Conservation (phyloP, 192 early-diverging fungal species). For the Dissophora globulifera region DNA sequence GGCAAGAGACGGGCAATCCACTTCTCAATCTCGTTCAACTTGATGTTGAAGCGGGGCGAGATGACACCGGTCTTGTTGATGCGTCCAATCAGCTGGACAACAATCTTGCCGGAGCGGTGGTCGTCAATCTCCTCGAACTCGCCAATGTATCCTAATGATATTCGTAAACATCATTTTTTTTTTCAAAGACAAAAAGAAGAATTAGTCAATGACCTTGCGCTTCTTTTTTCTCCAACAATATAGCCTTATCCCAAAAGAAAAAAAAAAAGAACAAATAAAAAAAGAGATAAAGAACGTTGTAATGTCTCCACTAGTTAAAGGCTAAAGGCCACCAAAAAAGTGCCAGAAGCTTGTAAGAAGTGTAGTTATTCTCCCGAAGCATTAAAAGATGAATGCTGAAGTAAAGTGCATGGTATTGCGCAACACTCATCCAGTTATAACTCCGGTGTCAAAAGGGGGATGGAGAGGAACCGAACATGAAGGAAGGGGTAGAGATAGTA, state of each 20-base stretch:
- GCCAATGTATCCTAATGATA: slow-evolving; percentile 99
- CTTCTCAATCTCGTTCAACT: slow-evolving; percentile 93
- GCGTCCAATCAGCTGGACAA: slow-evolving; percentile 97
- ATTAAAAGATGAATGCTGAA: slow-evolving; percentile 76
- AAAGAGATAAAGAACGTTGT: slow-evolving; percentile 5
- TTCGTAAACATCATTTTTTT: too few relatives aligned
- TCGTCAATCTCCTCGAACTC: slow-evolving; percentile 99
- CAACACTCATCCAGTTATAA: slow-evolving; percentile 79
- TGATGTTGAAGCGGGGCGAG: slow-evolving; percentile 98
- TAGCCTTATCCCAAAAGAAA: background rate
- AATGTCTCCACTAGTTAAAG: slow-evolving; percentile 53
- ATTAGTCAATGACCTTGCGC: too few relatives aligned
- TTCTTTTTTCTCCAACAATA: slow-evolving; percentile 8
- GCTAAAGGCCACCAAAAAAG: slow-evolving; percentile 41
- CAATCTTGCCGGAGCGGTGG: slow-evolving; percentile 97
- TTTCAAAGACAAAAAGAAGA: too few relatives aligned
- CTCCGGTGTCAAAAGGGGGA: slow-evolving; percentile 55
- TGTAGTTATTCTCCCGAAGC: slow-evolving; percentile 68
- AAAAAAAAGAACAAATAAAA: slow-evolving; percentile 3
- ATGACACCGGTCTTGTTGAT: slow-evolving; percentile 99
- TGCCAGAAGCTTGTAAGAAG: slow-evolving; percentile 65
- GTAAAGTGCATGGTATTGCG: slow-evolving; percentile 41
- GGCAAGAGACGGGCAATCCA: slow-evolving; percentile 97
- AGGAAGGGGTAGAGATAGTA: too few relatives aligned
- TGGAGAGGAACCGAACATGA: background rate